Percentiles rank a stretch among this genome's conserved stretches.
Evolutionary conservation across 1,284 basidiomycete genomes (phyloP).

Genomic region (Golubevia pallescens): DNA sequence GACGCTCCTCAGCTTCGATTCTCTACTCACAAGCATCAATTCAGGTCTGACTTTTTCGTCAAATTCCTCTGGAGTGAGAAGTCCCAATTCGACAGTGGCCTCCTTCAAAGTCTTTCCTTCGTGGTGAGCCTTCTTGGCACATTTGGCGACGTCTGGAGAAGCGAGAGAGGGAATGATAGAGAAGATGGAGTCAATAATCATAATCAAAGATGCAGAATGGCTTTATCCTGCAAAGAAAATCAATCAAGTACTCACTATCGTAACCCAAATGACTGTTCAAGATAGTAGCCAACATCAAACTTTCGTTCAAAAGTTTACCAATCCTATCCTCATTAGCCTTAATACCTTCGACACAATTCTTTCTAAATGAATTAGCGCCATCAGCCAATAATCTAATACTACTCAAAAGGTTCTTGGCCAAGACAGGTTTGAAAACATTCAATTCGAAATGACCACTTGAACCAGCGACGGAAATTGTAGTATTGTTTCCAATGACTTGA

Average conservation of each 20-base stretch:
- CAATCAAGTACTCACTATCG: no score
- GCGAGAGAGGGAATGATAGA: no score
- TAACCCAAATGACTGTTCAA: slow-evolving; percentile 91
- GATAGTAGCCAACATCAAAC: slow-evolving; percentile 89
- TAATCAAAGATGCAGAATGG: background rate
- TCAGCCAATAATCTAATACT: slow-evolving; percentile 92
- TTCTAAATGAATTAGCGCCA: slow-evolving; percentile 81
- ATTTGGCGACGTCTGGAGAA: slow-evolving; percentile 85
- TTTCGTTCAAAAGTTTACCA: slow-evolving; percentile 84
- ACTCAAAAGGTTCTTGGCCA: slow-evolving; percentile 96
- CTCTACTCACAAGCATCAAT: slow-evolving; percentile 65
- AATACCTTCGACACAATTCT: slow-evolving; percentile 95
- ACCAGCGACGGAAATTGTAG: slow-evolving; percentile 88
- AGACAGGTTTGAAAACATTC: slow-evolving; percentile 99
- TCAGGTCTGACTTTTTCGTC: slow-evolving; percentile 94
- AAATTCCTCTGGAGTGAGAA: slow-evolving; percentile 89
- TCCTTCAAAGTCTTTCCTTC: slow-evolving; percentile 95
- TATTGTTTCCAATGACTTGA: slow-evolving; percentile 98
- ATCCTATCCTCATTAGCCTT: slow-evolving; percentile 94
- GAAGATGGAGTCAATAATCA: no score
- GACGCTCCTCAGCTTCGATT: no score
- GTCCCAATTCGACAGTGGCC: slow-evolving; percentile 85
- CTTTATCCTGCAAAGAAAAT: background rate
- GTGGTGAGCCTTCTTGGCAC: slow-evolving; percentile 98
- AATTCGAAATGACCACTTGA: slow-evolving; percentile 97